Evolutionary conservation across 768 basidiomycete species (phyloP), one percentile per base, ranked within the genome.

Genomic region (Tricholoma bakamatsutake): DNA sequence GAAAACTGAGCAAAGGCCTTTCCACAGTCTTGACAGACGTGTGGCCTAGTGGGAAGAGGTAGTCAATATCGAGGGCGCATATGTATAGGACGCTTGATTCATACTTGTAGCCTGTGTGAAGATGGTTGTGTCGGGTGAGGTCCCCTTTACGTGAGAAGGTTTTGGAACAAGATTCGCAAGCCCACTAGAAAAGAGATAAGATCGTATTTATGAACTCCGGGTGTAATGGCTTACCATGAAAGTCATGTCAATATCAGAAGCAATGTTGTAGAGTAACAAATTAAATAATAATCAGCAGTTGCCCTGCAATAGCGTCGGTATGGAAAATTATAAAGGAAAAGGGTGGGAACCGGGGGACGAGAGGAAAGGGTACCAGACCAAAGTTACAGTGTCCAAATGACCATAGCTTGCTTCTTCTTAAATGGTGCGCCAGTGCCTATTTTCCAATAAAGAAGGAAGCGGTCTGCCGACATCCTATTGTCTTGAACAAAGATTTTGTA

Each of bases 1-100:
- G 81, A 80, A 42, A 62, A 67, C 66, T 89, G 88, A 8, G 79
- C 67, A 63, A 90, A 90, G 1, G 62, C 60, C 63, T 80, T 85
- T 4, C 67, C 67, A 61, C 88, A 90, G 5, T 66, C 62, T 39
- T 64, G 57, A 63, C 87, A 89, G 2, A 63, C 54, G 57, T 81
- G 72, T 5, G 78, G 80, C 51, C 87, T 88, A 21, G 55, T 18
- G 50, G 27, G 18, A 50, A 0, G n/a, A n/a, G 17, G 12, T 21
- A 31, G 18, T 48, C 8, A 48, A 24, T 9, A 15, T 48, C 28
- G 15, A 48, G n/a, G n/a, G 27, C 15, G 6, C 28, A 15, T 11
- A 34, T 8, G 27, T 17, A 46, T 28, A 27, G 21, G 37, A 42
- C 39, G 45, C 28, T 40, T 8, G n/a, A 18, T 50, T 67, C 74